Evolutionary conservation across 225 moss, liverwort and hornwort species (phyloP), one percentile per base, ranked within the genome.

Genomic region (Bryoerythrophyllum caledonicum): DNA sequence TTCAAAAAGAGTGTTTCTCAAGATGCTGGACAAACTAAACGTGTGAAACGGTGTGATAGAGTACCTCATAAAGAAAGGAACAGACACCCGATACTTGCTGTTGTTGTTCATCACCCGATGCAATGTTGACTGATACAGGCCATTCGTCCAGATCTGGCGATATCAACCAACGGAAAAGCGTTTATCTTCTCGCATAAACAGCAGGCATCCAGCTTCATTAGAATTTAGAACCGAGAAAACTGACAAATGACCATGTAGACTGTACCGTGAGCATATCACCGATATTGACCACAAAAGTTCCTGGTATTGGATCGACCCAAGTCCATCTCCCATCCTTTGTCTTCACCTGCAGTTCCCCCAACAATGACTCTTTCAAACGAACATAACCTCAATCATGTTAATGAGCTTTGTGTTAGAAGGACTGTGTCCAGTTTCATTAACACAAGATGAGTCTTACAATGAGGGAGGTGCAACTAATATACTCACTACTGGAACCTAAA

Each of bases 11-110:
- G n/a, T n/a, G n/a, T n/a, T n/a, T n/a, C n/a, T n/a, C n/a, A n/a
- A n/a, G n/a, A n/a, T n/a, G n/a, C n/a, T n/a, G n/a, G n/a, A n/a
- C n/a, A n/a, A n/a, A n/a, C n/a, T n/a, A n/a, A n/a, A n/a, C n/a
- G n/a, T n/a, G n/a, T n/a, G n/a, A n/a, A n/a, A n/a, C n/a, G n/a
- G n/a, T n/a, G n/a, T 48, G 32, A 51, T 28, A 66, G n/a, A 49
- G 81, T 74, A 97, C 96, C 93, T 99, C 97, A 61, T 94, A 99
- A 76, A 99, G 86, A 91, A 99, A 23, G 97, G 94, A 16, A 89
- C 89, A 56, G 97, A 99, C 2, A 99, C 93, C 61, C 94, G 86
- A 74, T 91, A 99, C 73, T 82, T 83, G 82, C 80, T 83, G 60
- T 79, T 73, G 64, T 81, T 83, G 84, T 89, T 99, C 30, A 93